Percentiles rank a stretch among this genome's conserved stretches.
Evolutionary conservation across 345 rosid genomes (phyloP).

Genomic region (Combretum micranthum): DNA sequence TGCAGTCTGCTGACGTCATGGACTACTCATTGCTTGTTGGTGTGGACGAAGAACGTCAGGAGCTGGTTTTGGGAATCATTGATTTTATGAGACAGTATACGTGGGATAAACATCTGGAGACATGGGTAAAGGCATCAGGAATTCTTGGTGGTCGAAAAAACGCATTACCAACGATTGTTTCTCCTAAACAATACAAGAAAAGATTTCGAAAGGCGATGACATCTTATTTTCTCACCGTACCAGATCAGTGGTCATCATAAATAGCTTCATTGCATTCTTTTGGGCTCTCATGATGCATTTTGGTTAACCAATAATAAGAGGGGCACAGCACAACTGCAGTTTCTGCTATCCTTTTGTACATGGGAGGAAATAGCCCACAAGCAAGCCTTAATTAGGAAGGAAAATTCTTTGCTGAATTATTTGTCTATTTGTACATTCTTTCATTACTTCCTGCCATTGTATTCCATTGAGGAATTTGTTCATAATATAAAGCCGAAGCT

Average conservation of each 20-base stretch:
- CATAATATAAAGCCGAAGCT: too few relatives aligned
- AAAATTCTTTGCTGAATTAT: slow-evolving; percentile 13
- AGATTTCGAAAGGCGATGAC: slow-evolving; percentile 97
- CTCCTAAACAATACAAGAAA: slow-evolving; percentile 91
- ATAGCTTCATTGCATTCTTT: slow-evolving; percentile 1
- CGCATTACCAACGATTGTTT: slow-evolving; percentile 76
- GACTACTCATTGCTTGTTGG: slow-evolving; percentile 98
- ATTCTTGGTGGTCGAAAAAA: slow-evolving; percentile 82
- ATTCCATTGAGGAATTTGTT: slow-evolving; percentile 12
- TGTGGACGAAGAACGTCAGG: slow-evolving; percentile 77
- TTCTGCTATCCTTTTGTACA: neutral
- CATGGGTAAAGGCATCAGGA: slow-evolving; percentile 92
- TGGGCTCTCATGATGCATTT: slow-evolving; percentile 19
- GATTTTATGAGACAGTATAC: slow-evolving; percentile 99
- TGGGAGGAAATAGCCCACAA: slow-evolving; percentile 15
- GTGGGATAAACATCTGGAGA: slow-evolving; percentile 99
- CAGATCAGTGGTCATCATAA: slow-evolving; percentile 85
- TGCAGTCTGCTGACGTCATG: slow-evolving; percentile 81
- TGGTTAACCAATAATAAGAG: slow-evolving; percentile 25
- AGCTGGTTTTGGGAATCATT: slow-evolving; percentile 88
- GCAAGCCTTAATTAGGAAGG: slow-evolving; percentile 11
- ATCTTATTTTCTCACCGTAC: slow-evolving; percentile 83
- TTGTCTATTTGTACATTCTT: slow-evolving; percentile 18
- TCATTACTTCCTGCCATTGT: neutral
- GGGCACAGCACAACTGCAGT: neutral